Conservation (phyloP, 2,329 filamentous ascomycete species). For the Coleophoma cylindrospora region DNA sequence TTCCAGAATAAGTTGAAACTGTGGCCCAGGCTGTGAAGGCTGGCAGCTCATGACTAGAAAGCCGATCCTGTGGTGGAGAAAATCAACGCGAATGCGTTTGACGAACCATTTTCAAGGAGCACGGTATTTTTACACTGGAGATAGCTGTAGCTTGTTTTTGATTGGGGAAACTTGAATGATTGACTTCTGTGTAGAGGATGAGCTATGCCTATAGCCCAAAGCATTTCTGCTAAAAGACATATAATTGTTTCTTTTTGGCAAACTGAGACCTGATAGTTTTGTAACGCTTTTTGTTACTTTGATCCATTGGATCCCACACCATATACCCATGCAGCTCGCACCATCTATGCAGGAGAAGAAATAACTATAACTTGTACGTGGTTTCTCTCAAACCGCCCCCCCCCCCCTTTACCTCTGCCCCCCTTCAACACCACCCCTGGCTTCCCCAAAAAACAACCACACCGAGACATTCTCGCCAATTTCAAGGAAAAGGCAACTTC, state of each 20-base stretch:
- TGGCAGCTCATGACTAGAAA: slow-evolving; percentile 7
- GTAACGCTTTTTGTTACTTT: slow-evolving; percentile 25
- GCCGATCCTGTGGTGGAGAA: slow-evolving; percentile 9
- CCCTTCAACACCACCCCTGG: no score
- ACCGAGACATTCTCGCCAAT: no score
- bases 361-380: slow-evolving; percentile 27
- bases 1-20: no score
- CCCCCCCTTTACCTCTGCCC: no score
- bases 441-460: no score
- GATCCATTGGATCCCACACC: slow-evolving; percentile 27
- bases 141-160: neutral
- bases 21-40: neutral
- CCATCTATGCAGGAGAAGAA: slow-evolving; percentile 32
- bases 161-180: no score
- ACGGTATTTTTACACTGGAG: slow-evolving; percentile 8
- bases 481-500: no score
- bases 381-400: no score
- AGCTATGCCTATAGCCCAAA: slow-evolving; percentile 33
- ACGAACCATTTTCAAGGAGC: slow-evolving; percentile 9
- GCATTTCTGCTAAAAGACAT: no score
- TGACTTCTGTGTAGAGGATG: slow-evolving; percentile 14
- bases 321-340: slow-evolving; percentile 28
- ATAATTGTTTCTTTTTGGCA: no score
- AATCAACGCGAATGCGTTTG: slow-evolving; percentile 17
- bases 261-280: no score